Percentiles rank a stretch among this genome's conserved stretches.
Conservation (phyloP, 345 rosid species). For the Boechera stricta region DNA sequence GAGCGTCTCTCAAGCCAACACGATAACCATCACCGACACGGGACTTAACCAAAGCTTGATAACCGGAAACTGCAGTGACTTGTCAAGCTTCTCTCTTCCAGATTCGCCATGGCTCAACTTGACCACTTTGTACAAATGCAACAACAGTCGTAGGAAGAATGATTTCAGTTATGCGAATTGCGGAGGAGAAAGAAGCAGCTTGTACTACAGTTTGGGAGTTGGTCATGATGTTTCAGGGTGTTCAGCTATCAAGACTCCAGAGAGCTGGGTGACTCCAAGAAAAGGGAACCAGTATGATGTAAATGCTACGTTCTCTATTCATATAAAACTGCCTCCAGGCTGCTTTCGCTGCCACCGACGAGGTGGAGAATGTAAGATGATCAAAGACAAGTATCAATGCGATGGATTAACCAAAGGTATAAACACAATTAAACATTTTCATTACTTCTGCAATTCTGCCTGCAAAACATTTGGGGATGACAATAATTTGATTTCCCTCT, state of each 20-base stretch:
- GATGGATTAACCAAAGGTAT: constrained; percentile 30
- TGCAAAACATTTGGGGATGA: constrained; percentile 11
- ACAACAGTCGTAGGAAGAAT: neutral
- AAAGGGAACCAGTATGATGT: neutral
- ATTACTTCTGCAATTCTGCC: neutral
- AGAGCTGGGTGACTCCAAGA: neutral
- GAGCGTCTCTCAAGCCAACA: constrained; percentile 44
- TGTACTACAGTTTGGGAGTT: neutral
- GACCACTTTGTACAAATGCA: constrained; percentile 46
- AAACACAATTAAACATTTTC: constrained; percentile 2
- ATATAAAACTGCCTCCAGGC: neutral
- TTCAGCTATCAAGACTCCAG: constrained; percentile 39
- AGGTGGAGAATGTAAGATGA: constrained; percentile 34
- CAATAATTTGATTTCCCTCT: neutral
- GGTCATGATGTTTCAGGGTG: constrained; percentile 13
- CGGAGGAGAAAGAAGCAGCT: constrained; percentile 17
- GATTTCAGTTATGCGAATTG: constrained; percentile 5
- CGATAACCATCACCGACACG: constrained; percentile 37
- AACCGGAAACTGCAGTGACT: constrained; percentile 36
- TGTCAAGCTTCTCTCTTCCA: constrained; percentile 45
- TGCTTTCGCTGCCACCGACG: constrained; percentile 9
- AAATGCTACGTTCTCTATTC: constrained; percentile 35
- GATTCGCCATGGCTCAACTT: constrained; percentile 30
- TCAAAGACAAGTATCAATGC: constrained; percentile 1
- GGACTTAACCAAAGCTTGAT: constrained; percentile 11